Base-by-base conservation (phyloP, 371 early-diverging fungal species). In the Nematocida sp. region DNA sequence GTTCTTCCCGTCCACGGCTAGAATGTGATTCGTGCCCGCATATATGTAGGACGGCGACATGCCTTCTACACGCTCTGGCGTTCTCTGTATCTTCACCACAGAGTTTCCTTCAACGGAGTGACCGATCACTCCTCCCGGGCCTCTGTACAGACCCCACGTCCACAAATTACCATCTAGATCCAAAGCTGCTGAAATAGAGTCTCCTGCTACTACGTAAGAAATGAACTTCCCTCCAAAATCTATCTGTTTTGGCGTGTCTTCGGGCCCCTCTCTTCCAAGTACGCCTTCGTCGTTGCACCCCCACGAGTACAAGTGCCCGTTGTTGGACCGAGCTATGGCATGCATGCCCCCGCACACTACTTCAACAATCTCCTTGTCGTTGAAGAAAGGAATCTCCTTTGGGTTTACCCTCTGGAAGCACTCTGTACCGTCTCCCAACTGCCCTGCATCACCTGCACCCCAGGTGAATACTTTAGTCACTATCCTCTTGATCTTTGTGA, bases 271-370 rank as follows among this genome's bases (percentile, higher is more conserved):
- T 70, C 80, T 58, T 76, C 96, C 96, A 19, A 98, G 86, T n/a
- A 93, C 93, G 65, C 86, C 83, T 81, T 96, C 92, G 84, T 98
- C 99, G 81, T 96, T 96, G 85, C 93, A 91, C 1, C 99, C 99
- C 95, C 95, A 96, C 41, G 92, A 84, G 63, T 85, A 87, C 45
- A 88, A 52, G 65, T 85, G 86, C 82, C 89, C 87, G 13, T 87
- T 80, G 46, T 83, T 79, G 13, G 83, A 67, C 2, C 87, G 67
- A 7, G 83, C 85, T 2, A 87, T 75, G 53, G 84, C 83, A 78
- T 87, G 87, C 60, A 88, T 50, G n/a, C 86, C 86, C 15, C 89
- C 89, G 38, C 86, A 86, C 11, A 76, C 77, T 15, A 88, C 81
- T 29, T 77, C 67, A 21, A 83, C 83, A 45, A 87, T 83, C 4